Base-by-base conservation (phyloP, 139 green algal species). In the Coelastrella sp. region DNA sequence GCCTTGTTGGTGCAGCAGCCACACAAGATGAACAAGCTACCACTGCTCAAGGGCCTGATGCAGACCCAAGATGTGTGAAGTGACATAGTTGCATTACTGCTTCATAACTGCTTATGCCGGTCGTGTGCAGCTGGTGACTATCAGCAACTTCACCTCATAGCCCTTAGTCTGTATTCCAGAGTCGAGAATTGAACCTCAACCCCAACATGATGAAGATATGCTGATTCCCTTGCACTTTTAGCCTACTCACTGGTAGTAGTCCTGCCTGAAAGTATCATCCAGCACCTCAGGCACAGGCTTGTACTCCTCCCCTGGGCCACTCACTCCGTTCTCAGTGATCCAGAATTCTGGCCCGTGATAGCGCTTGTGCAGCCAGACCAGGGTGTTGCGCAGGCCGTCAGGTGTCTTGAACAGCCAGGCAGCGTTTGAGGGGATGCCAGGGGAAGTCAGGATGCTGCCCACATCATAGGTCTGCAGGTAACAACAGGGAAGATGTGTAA, bases 251-350 rank as follows among this genome's bases (percentile, higher is more conserved):
- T 66, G 68, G 88, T 88, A 91, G 81, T 89, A 91, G 27, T 79
- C 65, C 65, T 83, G 80, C 7, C 88, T 58, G 81, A 61, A 91
- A 0, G 19, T 58, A 57, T 91, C 88, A n/a, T 84, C 24, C 49
- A 91, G 68, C 80, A 88, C 88, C 11, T 49, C 80, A 7, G 80
- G 68, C 58, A 66, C 80, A 17, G 14, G n/a, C 80, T 84, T 88
- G 7, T 7, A 66, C 27, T 88, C 88, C 58, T 91, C 88, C 8
- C 61, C 88, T 24, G 70, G 72, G 7, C 80, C 88, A 60, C 68
- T 85, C 68, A 91, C 88, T 25, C 88, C 88, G 60, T 88, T 91
- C 81, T 91, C 88, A 4, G 80, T 88, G 57, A 91, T 88, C 80
- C 78, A 88, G 57, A 91, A 88, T 80, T 90, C 85, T 12, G 85